Evolutionary conservation across 208 protist genomes (phyloP).

Genomic region (Acanthamoeba castellanii): DNA sequence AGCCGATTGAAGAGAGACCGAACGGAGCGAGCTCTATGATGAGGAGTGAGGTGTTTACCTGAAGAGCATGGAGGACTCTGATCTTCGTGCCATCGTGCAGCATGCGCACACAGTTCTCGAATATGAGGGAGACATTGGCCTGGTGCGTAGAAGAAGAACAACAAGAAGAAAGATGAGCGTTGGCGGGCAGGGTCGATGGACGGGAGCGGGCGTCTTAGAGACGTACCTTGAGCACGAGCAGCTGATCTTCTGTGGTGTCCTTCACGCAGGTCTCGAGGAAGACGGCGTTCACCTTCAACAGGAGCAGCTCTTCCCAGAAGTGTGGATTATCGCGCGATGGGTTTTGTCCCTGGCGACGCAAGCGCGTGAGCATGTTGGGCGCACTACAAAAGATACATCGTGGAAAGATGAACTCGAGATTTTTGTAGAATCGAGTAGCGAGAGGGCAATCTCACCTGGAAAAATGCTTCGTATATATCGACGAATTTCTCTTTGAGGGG

Average conservation of each 20-base stretch:
- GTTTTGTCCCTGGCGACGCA: neutral
- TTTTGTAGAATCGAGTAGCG: too few species aligned
- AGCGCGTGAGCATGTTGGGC: too few species aligned
- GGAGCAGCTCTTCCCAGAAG: conserved; percentile 53
- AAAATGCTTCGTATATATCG: conserved; percentile 32
- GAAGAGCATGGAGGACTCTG: conserved; percentile 35
- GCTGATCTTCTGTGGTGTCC: neutral
- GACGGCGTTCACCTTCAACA: neutral
- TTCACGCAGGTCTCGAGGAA: conserved; percentile 30
- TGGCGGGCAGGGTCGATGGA: neutral
- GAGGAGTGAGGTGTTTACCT: neutral
- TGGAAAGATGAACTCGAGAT: too few species aligned
- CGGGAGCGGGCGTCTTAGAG: neutral
- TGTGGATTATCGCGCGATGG: neutral
- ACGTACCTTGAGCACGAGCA: neutral
- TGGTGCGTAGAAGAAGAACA: neutral
- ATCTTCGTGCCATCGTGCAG: conserved; percentile 61
- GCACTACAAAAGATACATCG: neutral
- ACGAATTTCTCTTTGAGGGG: conserved; percentile 67
- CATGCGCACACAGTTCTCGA: conserved; percentile 46
- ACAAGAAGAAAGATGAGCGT: too few species aligned
- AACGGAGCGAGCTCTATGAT: too few species aligned
- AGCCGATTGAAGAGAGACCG: too few species aligned
- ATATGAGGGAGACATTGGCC: conserved; percentile 47
- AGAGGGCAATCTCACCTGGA: neutral